Conservation (phyloP, 1,284 basidiomycete genomes). For the Leccinum proximum region DNA sequence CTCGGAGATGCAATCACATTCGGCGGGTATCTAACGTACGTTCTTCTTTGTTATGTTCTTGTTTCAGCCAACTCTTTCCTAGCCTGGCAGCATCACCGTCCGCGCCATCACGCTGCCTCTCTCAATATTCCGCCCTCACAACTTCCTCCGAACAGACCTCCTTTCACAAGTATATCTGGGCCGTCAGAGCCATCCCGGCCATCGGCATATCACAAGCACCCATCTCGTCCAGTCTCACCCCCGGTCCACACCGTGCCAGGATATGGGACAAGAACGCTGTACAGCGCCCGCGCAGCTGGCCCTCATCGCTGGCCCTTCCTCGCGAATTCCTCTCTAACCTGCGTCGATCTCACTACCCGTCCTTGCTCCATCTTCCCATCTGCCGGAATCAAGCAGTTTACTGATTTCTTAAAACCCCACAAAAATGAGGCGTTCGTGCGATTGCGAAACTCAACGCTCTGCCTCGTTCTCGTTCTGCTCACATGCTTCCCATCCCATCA, state of each 20-base stretch:
- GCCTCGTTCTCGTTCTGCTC: constrained; percentile 42
- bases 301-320: constrained; percentile 13
- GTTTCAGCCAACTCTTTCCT: background rate
- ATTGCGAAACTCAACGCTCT: constrained; percentile 47
- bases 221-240: constrained; percentile 27
- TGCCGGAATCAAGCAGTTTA: constrained; percentile 17
- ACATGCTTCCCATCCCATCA: constrained; percentile 51
- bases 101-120: constrained; percentile 18
- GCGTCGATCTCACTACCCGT: constrained; percentile 27
- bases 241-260: constrained; percentile 23
- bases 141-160: constrained; percentile 17
- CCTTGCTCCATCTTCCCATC: constrained; percentile 13
- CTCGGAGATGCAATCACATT: constrained; percentile 10
- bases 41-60: background rate
- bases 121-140: constrained; percentile 19
- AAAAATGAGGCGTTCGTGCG: constrained; percentile 52
- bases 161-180: constrained; percentile 20
- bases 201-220: constrained; percentile 7
- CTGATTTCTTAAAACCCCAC: constrained; percentile 47
- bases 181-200: constrained; percentile 3
- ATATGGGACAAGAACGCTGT: constrained; percentile 21
- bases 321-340: constrained; percentile 32
- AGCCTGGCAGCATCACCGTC: constrained; percentile 22
- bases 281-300: constrained; percentile 15
- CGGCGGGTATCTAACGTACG: constrained; percentile 19